Evolutionary conservation across 2,329 filamentous ascomycete species (phyloP).

Genomic region (Xylaria sp.): DNA sequence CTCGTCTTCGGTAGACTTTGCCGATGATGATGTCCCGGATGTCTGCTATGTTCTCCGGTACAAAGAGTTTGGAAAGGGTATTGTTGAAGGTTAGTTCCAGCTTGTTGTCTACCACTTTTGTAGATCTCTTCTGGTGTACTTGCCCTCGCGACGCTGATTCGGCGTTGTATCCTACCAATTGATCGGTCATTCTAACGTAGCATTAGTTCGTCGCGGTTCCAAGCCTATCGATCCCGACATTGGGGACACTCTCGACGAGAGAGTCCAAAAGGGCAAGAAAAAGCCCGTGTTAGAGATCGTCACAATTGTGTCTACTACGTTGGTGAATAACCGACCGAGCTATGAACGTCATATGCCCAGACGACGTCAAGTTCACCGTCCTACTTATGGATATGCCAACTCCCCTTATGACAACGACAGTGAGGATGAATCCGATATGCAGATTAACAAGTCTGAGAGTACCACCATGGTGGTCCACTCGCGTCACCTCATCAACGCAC

Average conservation of each 20-base stretch:
- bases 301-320: conserved; percentile 50
- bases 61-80: conserved; percentile 47
- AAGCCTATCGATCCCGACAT: conserved; percentile 52
- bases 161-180: neutral
- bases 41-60: conserved; percentile 56
- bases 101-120: neutral
- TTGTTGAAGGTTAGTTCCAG: conserved; percentile 49
- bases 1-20: conserved; percentile 34
- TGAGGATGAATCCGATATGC: conserved; percentile 40
- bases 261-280: conserved; percentile 25
- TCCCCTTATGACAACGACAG: neutral
- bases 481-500: conserved; percentile 56
- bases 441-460: conserved; percentile 45
- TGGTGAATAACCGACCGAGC: conserved; percentile 30
- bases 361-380: neutral
- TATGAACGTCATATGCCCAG: conserved; percentile 28
- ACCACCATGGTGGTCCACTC: conserved; percentile 59
- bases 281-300: conserved; percentile 57
- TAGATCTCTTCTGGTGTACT: neutral
- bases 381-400: neutral
- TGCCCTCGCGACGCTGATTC: neutral
- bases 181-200: conserved; percentile 17
- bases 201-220: conserved; percentile 51
- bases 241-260: conserved; percentile 43
- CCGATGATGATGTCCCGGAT: conserved; percentile 51